Evolutionary conservation across 805 yeast genomes (phyloP).

Genomic region (Ogataea methanolica): DNA sequence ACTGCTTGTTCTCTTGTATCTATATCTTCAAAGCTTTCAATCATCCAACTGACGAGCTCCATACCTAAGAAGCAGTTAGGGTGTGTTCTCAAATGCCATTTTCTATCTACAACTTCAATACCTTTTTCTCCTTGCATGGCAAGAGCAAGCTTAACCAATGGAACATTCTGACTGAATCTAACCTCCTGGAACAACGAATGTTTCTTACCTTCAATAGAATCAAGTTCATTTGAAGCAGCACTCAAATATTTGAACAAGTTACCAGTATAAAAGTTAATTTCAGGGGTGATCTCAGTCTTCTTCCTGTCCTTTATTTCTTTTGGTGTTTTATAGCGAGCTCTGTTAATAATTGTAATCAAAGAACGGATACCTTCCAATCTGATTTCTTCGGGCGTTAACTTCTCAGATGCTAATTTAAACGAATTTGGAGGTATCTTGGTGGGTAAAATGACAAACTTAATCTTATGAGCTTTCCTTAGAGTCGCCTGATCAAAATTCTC

Average conservation of each 20-base stretch:
- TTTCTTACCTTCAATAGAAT: conserved; percentile 11
- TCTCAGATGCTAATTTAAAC: conserved; percentile 44
- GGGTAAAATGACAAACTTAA: conserved; percentile 84
- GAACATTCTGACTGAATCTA: conserved; percentile 44
- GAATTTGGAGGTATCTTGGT: conserved; percentile 60
- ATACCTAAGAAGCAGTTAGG: conserved; percentile 77
- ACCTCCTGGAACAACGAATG: conserved; percentile 21
- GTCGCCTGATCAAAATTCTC: conserved; percentile 55
- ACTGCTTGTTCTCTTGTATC: conserved; percentile 81
- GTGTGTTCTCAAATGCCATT: conserved; percentile 87
- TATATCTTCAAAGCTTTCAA: conserved; percentile 74
- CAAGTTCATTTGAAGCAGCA: conserved; percentile 25
- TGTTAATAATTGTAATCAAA: conserved; percentile 57
- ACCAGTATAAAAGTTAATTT: conserved; percentile 84
- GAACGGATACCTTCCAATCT: conserved; percentile 84
- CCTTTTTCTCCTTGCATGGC: conserved; percentile 67
- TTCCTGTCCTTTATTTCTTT: conserved; percentile 35
- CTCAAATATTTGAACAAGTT: conserved; percentile 63
- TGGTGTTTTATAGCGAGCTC: conserved; percentile 44
- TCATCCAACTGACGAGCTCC: conserved; percentile 82
- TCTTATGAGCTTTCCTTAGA: conserved; percentile 51
- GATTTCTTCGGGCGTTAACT: conserved; percentile 76
- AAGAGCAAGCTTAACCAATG: conserved; percentile 49
- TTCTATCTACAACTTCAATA: conserved; percentile 65
- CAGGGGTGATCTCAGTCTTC: conserved; percentile 56